Evolutionary conservation across 768 basidiomycete genomes (phyloP), one percentile per base, ranked within the genome.

Genomic region (Leucosporidium scottii): DNA sequence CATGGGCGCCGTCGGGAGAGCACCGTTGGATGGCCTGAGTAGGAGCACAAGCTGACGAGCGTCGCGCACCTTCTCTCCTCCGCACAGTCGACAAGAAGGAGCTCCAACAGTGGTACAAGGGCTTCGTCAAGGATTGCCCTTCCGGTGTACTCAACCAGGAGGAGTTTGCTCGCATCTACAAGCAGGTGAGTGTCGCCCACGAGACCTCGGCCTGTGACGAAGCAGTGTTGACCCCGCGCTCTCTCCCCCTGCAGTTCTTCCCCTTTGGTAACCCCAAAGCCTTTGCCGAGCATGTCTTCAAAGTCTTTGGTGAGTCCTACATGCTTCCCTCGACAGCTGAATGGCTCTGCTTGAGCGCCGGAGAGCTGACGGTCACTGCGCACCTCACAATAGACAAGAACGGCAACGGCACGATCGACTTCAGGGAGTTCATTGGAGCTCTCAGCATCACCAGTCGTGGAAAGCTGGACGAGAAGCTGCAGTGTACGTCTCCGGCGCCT

Each of bases 61-160:
- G n/a, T 34, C 51, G 4, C n/a, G 27, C 51, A 3, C 51, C n/a
- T 17, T 2, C 13, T 47, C 25, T 31, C 15, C 48, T 60, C 59
- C 65, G 59, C 55, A 44, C 49, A 93, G 91, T 93, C 78, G 91
- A 93, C 82, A 94, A 93, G 86, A 87, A 90, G 77, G 92, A 96
- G 79, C 87, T 94, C 54, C 92, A 96, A 80, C 91, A 92, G 82
- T 94, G 93, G 92, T 94, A 98, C 84, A 98, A 98, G 80, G 96
- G 96, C 56, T 99, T 98, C 82, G 85, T 94, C 77, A 96, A 93
- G 80, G 96, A 99, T 80, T 99, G 96, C 78, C 96, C 96, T 1
- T 89, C 91, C 6, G 96, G 96, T 51, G 90, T 93, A 73, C 85
- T 99, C 75, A 90, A 97, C 84, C 96, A 91, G 83, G 82, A 85